phyloP scores from a whole-genome alignment of 192 early-diverging fungal genomes.

The Coemansia sp. region DNA sequence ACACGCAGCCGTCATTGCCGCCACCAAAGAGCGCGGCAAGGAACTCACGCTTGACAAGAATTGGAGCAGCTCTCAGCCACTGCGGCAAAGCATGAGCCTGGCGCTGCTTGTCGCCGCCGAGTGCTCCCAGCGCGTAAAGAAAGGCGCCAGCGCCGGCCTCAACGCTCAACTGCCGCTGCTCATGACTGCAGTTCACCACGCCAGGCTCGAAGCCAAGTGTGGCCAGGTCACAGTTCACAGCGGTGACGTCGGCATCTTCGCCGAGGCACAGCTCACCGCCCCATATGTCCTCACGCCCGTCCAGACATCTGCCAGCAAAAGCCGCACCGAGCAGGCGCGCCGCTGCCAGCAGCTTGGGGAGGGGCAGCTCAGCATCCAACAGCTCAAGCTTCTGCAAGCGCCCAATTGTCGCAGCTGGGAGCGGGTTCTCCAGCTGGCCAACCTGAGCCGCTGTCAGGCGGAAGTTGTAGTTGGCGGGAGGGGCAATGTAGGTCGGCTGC shows the following conservation, averaged over 20 bases:
- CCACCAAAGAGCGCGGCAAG: constrained; percentile 17
- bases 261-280: constrained; percentile 11
- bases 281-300: background rate
- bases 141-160: background rate
- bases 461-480: constrained; percentile 7
- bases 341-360: constrained; percentile 22
- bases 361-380: constrained; percentile 20
- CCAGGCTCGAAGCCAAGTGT: constrained; percentile 15
- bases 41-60: constrained; percentile 30
- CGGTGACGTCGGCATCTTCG: constrained; percentile 16
- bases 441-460: background rate
- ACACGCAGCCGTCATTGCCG: background rate
- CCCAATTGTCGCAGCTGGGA: background rate
- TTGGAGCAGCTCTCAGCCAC: constrained; percentile 21
- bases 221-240: constrained; percentile 21
- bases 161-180: background rate
- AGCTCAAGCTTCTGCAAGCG: constrained; percentile 15
- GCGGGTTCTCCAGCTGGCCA: background rate
- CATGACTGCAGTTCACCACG: background rate
- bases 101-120: background rate
- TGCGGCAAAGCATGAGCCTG: constrained; percentile 4
- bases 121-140: constrained; percentile 10
- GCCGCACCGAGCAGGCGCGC: constrained; percentile 17
- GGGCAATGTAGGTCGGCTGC: constrained; percentile 17
- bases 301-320: background rate